Evolutionary conservation across 2,329 filamentous ascomycete species (phyloP).

Genomic region (Aspergillus neotritici): DNA sequence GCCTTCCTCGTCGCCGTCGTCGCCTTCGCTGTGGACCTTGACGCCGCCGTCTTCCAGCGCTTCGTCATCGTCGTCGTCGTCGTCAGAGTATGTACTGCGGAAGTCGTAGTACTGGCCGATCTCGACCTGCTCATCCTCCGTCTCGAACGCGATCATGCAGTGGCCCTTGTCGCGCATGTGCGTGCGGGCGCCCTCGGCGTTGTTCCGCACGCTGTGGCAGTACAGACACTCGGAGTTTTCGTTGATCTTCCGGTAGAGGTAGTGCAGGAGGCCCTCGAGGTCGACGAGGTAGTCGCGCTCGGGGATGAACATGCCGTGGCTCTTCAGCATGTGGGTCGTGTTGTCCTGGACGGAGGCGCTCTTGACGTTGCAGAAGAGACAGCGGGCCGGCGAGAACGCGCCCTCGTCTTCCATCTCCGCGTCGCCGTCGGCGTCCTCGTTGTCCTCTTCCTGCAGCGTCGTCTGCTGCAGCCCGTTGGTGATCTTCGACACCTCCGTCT

Average conservation of each 20-base stretch:
- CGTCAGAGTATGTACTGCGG: conserved; percentile 79
- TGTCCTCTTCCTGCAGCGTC: conserved; percentile 45
- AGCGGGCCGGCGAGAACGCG: conserved; percentile 52
- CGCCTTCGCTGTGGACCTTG: conserved; percentile 54
- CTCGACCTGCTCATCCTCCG: conserved; percentile 83
- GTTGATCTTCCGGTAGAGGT: conserved; percentile 73
- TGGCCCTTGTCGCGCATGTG: conserved; percentile 97
- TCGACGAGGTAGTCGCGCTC: conserved; percentile 80
- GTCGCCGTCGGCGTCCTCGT: conserved; percentile 46
- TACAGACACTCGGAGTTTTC: conserved; percentile 79
- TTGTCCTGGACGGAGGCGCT: conserved; percentile 73
- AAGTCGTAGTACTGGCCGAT: conserved; percentile 98
- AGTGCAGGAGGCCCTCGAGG: conserved; percentile 70
- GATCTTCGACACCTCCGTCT: conserved; percentile 69
- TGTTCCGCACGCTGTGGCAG: conserved; percentile 77
- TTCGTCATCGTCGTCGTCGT: conserved; percentile 45
- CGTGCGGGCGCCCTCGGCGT: conserved; percentile 75
- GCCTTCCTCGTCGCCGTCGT: conserved; percentile 65
- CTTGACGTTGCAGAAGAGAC: conserved; percentile 87
- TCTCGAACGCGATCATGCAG: conserved; percentile 90
- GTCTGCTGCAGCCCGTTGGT: conserved; percentile 71
- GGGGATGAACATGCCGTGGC: conserved; percentile 93
- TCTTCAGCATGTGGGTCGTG: conserved; percentile 80
- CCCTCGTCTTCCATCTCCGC: conserved; percentile 34
- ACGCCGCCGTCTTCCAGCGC: conserved; percentile 52